Percentiles rank a stretch among this genome's conserved stretches.
phyloP scores from a whole-genome alignment of 1,284 basidiomycete genomes.

The Ustilago esculenta region DNA sequence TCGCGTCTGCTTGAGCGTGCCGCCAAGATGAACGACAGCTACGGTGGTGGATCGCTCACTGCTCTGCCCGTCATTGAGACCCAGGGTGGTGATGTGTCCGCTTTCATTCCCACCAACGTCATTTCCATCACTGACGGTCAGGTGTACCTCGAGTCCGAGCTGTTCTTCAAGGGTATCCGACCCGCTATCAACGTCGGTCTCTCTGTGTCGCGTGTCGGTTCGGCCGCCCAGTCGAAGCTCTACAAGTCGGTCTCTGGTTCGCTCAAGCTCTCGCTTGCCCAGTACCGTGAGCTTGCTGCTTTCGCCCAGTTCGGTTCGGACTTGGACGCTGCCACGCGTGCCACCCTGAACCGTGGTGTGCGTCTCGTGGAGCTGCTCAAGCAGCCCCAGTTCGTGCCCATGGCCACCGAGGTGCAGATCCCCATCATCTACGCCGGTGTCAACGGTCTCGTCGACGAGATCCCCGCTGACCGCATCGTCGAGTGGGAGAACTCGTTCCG shows the following conservation, averaged over 20 bases:
- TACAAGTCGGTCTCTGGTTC: conserved; percentile 98
- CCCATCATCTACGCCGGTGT: conserved; percentile 99
- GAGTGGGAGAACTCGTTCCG: conserved; percentile 93
- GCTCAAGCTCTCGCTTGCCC: conserved; percentile 98
- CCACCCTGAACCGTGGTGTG: conserved; percentile 89
- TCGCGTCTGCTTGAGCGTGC: conserved; percentile 99
- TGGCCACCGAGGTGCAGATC: conserved; percentile 91
- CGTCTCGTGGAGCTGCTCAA: conserved; percentile 98
- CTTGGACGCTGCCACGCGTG: conserved; percentile 92
- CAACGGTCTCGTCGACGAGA: conserved; percentile 77
- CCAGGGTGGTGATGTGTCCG: conserved; percentile 99
- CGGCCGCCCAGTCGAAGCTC: conserved; percentile 92
- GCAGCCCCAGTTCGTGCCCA: conserved; percentile 86
- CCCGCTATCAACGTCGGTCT: conserved; percentile 99
- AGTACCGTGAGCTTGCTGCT: conserved; percentile 99
- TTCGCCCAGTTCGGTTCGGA: conserved; percentile 99
- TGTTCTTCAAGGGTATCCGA: conserved; percentile 99
- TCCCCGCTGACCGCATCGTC: conserved; percentile 93
- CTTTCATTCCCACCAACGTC: conserved; percentile 71
- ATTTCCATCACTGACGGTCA: conserved; percentile 67
- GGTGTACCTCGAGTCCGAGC: conserved; percentile 68
- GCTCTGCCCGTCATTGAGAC: conserved; percentile 99
- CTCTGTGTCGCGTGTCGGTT: conserved; percentile 99
- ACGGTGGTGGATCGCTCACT: conserved; percentile 97
- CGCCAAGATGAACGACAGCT: conserved; percentile 98